phyloP scores from a whole-genome alignment of 345 rosid species.

The Turnera subulata region DNA sequence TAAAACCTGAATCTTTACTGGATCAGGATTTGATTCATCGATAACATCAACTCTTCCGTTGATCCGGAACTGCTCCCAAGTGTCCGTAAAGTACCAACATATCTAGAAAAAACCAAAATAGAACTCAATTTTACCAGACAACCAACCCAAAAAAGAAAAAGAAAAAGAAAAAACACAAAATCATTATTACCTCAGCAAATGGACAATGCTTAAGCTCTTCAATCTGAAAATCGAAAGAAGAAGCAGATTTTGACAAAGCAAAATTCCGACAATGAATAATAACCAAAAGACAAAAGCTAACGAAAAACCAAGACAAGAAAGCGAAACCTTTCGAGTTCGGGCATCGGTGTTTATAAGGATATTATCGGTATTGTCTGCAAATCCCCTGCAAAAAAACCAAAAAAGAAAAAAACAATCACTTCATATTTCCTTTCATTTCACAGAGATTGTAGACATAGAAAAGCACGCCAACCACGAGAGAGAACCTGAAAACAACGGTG shows the following conservation, averaged over 20 bases:
- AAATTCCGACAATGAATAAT: not conserved
- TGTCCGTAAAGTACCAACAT: constrained; percentile 82
- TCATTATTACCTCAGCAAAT: constrained; percentile 62
- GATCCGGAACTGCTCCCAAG: constrained; percentile 95
- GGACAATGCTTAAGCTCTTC: constrained; percentile 80
- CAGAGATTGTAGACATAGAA: not conserved
- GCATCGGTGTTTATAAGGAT: constrained; percentile 64
- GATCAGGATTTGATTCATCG: constrained; percentile 58
- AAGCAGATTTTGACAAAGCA: not conserved
- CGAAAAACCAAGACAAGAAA: not conserved
- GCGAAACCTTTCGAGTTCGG: constrained; percentile 61
- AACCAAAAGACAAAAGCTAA: not conserved
- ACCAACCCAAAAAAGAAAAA: not conserved
- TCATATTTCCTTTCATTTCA: not conserved
- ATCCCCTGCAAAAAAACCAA: constrained; percentile 46
- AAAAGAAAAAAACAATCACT: constrained; percentile 2
- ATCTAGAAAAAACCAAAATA: constrained; percentile 31
- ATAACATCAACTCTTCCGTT: constrained; percentile 68
- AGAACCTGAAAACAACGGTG: constrained; percentile 73
- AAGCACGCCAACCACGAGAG: not conserved
- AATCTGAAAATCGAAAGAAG: constrained; percentile 40
- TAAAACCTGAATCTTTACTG: constrained; percentile 59
- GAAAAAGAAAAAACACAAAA: not conserved
- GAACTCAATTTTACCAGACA: not conserved
- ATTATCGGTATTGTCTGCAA: constrained; percentile 55